A percentile compares a stretch with the other conserved stretches of the same genome.
Conservation (phyloP, 306 rosid species). For the Lathyrus sativus region DNA sequence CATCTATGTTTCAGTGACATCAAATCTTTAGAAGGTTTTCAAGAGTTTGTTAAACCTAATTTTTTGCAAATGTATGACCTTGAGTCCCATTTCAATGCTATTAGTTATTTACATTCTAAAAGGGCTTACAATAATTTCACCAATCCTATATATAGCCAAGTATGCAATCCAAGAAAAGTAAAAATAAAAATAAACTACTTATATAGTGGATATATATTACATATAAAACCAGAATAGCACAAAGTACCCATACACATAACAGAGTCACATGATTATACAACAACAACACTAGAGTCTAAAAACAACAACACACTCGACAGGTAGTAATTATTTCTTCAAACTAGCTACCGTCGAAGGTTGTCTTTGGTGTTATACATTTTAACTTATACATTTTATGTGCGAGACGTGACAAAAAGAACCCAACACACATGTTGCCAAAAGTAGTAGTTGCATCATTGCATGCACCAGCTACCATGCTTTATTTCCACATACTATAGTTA, state of each 20-base stretch:
- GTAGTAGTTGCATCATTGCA: constrained; percentile 16
- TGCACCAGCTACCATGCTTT: constrained; percentile 34
- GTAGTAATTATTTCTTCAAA: constrained; percentile 27
- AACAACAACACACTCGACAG: constrained; percentile 14
- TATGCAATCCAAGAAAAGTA: not conserved
- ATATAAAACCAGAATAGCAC: constrained; percentile 17
- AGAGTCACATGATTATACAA: constrained; percentile 7
- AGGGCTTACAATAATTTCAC: too few species aligned
- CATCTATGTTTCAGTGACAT: too few species aligned
- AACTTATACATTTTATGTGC: constrained; percentile 21
- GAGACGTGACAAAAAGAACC: constrained; percentile 43
- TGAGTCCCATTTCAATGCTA: too few species aligned
- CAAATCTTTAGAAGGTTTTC: too few species aligned
- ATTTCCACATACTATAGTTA: constrained; percentile 28
- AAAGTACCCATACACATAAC: constrained; percentile 21
- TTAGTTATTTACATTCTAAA: too few species aligned
- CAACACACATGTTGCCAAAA: constrained; percentile 35
- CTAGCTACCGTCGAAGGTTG: constrained; percentile 31
- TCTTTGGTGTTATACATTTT: not conserved
- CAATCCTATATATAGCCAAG: too few species aligned
- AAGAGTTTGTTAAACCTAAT: too few species aligned
- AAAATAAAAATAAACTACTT: too few species aligned
- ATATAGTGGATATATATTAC: not conserved
- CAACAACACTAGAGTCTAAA: constrained; percentile 16
- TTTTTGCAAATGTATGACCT: too few species aligned